Evolutionary conservation across 1,284 basidiomycete species (phyloP), one percentile per base, ranked within the genome.

Genomic region (Rhodotorula glutinis): DNA sequence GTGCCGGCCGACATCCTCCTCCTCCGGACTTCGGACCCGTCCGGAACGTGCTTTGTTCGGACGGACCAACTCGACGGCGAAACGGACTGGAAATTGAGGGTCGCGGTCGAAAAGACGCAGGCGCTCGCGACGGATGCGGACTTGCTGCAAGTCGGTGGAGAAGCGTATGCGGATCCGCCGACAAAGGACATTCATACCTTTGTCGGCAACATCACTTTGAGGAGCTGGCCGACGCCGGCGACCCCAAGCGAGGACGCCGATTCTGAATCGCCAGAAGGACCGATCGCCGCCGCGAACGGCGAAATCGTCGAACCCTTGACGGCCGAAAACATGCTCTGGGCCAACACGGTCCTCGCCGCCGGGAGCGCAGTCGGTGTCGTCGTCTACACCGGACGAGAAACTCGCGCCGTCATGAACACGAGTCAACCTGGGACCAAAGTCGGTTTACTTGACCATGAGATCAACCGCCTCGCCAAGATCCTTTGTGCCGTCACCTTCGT

Each of bases 11-110:
- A 99, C 76, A 85, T 98, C 79, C 86, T 98, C 1, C 82, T 99
- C 23, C 82, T 99, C 13, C 86, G 88, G 46, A 98, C 95, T 0
- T 89, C 87, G 3, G 94, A 93, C 71, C 79, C 84, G 7, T 86
- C 88, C 43, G 96, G 96, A 2, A 94, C 93, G 1, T 98, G 95
- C 78, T 99, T 98, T 79, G 90, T 99, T 61, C 84, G 95, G 9
- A 99, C 96, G 0, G 96, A 99, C 79, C 96, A 98, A 77, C 84
- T 99, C 16, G 96, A 99, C 74, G 96, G 96, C 53, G 96, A 99
- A 80, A 99, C 96, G 2, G 96, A 98, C 76, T 98, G 96, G 96
- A 99, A 99, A 79, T 82, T 98, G 58, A 87, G 91, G 16, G 88
- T 97, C 1, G 94, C 95, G 0, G 88, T 96, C 5, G 85, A 88